These are phyloP conservation scores for Rhynchosporium graminicola DNA, from an alignment of 2,329 filamentous ascomycete genomes.

Conservation along the genomic window DNA sequence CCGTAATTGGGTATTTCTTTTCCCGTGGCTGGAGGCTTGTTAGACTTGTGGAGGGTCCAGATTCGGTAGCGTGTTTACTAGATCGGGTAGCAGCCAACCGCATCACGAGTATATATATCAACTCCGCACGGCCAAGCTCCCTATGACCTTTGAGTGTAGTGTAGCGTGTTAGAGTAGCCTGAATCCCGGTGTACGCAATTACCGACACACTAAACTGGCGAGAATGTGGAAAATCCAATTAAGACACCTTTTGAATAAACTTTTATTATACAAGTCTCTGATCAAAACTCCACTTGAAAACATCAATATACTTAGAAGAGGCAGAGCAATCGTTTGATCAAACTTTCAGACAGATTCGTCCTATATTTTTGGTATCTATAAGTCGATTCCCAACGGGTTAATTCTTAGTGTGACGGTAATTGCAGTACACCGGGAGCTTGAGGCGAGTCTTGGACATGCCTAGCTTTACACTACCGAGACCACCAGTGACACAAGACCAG, in stretches of 20 bases:
- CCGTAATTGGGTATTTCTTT: not conserved
- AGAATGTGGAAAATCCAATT: no score
- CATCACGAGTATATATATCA: not conserved
- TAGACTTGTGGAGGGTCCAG: not conserved
- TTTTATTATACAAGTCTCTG: no score
- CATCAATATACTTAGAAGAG: no score
- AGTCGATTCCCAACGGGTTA: not conserved
- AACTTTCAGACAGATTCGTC: no score
- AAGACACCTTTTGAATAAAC: no score
- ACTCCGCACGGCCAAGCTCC: slow-evolving; percentile 1
- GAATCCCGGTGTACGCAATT: no score
- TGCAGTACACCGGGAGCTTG: not conserved
- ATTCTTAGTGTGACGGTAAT: not conserved
- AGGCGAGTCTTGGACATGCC: not conserved
- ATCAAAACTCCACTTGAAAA: no score
- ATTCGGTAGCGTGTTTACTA: not conserved
- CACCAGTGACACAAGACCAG: no score
- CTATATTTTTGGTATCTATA: no score
- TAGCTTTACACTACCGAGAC: no score
- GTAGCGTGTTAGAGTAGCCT: not conserved
- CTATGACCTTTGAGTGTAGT: not conserved
- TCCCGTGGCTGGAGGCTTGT: not conserved
- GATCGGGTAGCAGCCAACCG: slow-evolving; percentile 1
- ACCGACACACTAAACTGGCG: no score
- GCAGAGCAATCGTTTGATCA: no score